Base-by-base conservation (phyloP, 2,329 filamentous ascomycete genomes). In the Claviceps humidiphila region DNA sequence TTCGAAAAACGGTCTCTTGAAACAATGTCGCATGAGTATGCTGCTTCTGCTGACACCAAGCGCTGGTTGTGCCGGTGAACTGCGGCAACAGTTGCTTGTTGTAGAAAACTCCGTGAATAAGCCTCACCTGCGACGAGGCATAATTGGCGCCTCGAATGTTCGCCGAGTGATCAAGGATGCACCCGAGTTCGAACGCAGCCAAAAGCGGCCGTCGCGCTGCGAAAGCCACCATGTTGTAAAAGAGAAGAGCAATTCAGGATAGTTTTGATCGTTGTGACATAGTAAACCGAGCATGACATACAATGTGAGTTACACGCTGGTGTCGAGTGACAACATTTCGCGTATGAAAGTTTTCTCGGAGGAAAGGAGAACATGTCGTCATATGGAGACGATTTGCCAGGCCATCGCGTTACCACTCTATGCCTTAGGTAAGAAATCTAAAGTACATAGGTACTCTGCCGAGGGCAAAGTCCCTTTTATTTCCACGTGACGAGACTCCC, bases 121-220 rank as follows among this genome's bases (percentile, higher is more conserved):
- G 9, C 47, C 48, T 39, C 14, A 20, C 5, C n/a, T 26, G 51
- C 43, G 48, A 24, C 14, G 58, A 56, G 58, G 51, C 46, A 59
- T 57, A 30, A 58, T 56, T 42, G 53, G 41, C 50, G 59, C 58
- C 49, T 54, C 20, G 42, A 60, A 57, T 38, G 54, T 47, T 47
- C 54, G 20, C 6, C 46, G 54, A 51, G 59, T 51, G 37, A 30
- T 59, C 56, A 30, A 56, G 56, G 47, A 52, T 62, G 63, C 60
- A 60, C 57, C 66, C 65, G 58, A 66, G 13, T 20, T 41, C 67
- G 63, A 71, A 67, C 61, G 68, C 70, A 56, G 73, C 73, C 66
- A 74, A 68, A 68, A 76, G 68, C 66, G 68, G 68, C 61, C 71
- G 71, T 60, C 73, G 74, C 61, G 73, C 67, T 62, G 69, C 68